Conservation (phyloP, 352 stramenopile genomes). For the Halophytophthora polymorphica region DNA sequence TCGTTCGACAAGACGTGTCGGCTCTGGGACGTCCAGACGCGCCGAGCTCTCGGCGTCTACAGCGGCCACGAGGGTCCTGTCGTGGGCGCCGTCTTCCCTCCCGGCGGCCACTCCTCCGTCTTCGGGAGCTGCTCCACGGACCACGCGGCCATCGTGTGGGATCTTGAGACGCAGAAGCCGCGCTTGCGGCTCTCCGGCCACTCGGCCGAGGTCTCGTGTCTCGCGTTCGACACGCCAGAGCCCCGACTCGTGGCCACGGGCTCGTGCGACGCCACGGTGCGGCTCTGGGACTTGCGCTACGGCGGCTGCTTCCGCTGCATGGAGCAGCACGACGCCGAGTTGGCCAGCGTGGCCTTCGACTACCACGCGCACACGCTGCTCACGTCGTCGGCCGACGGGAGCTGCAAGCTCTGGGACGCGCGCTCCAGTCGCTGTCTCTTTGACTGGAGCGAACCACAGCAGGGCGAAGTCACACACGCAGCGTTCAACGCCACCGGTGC, state of each 20-base stretch:
- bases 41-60: slow-evolving; percentile 37
- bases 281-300: slow-evolving; percentile 71
- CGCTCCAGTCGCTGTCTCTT: slow-evolving; percentile 63
- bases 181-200: slow-evolving; percentile 48
- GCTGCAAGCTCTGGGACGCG: slow-evolving; percentile 73
- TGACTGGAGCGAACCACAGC: slow-evolving; percentile 44
- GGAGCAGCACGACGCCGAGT: slow-evolving; percentile 49
- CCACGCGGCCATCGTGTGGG: slow-evolving; percentile 64
- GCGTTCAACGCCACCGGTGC: slow-evolving; percentile 69
- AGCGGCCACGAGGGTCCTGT: slow-evolving; percentile 57
- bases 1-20: slow-evolving; percentile 82
- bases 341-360: slow-evolving; percentile 65
- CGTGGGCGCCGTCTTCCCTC: slow-evolving; percentile 43
- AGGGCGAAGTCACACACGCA: slow-evolving; percentile 47
- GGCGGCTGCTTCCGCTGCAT: slow-evolving; percentile 71
- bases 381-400: slow-evolving; percentile 51
- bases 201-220: slow-evolving; percentile 62
- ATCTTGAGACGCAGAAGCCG: slow-evolving; percentile 44
- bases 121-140: slow-evolving; percentile 79
- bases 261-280: slow-evolving; percentile 62
- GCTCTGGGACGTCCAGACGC: slow-evolving; percentile 52
- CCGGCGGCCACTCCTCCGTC: slow-evolving; percentile 12
- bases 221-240: slow-evolving; percentile 49
- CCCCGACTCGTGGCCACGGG: slow-evolving; percentile 52
- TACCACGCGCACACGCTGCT: slow-evolving; percentile 50